Evolutionary conservation across 2,329 filamentous ascomycete species (phyloP).

Genomic region (Pyrenochaeta sp.): DNA sequence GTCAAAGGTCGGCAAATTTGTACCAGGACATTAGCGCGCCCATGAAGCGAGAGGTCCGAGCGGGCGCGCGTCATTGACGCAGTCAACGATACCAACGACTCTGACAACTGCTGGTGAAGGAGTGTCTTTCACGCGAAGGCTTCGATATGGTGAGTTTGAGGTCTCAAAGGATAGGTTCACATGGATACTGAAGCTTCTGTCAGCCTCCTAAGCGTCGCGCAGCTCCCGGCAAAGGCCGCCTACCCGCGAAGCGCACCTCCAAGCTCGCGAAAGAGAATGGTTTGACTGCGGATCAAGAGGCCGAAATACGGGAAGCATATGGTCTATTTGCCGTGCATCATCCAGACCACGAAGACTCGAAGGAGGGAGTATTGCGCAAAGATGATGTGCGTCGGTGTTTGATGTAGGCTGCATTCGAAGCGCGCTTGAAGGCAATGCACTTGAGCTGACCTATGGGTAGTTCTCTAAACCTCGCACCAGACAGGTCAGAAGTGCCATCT

Average conservation of each 20-base stretch:
- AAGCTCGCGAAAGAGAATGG: constrained; percentile 94
- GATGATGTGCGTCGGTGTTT: constrained; percentile 59
- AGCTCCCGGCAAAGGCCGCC: constrained; percentile 25
- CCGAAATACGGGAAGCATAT: constrained; percentile 91
- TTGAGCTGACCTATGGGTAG: constrained; percentile 53
- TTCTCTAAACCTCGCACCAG: constrained; percentile 79
- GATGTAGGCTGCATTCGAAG: constrained; percentile 54
- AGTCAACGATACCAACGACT: constrained; percentile 5
- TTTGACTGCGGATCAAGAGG: constrained; percentile 82
- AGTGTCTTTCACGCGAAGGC: too few species aligned
- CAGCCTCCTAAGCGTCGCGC: constrained; percentile 45
- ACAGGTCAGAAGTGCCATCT: constrained; percentile 73
- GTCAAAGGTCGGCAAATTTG: constrained; percentile 10
- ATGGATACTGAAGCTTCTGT: background rate
- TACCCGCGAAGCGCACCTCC: constrained; percentile 67
- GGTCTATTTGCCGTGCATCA: constrained; percentile 70
- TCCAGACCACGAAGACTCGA: constrained; percentile 72
- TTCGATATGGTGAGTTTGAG: constrained; percentile 2
- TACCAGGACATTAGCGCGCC: background rate
- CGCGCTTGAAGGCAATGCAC: background rate
- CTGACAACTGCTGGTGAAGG: background rate
- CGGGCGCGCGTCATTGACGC: constrained; percentile 28
- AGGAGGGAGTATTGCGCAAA: constrained; percentile 57
- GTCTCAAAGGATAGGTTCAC: background rate
- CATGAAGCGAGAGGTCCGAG: constrained; percentile 5